These are phyloP conservation scores for Rhodofomes roseus DNA, from an alignment of 1,284 basidiomycete genomes.

Conservation along the genomic window DNA sequence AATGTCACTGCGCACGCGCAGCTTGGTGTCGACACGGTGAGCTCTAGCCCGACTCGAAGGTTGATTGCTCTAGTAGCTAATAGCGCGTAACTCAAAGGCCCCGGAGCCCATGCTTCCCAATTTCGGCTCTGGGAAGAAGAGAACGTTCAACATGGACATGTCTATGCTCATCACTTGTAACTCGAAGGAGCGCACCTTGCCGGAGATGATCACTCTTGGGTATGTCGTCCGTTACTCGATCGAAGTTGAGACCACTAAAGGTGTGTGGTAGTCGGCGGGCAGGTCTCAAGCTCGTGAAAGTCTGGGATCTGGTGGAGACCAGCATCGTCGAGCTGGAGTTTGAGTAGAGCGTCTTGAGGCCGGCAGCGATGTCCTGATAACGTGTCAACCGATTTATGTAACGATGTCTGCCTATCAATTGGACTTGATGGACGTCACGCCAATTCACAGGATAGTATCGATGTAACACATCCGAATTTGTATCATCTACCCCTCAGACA, in stretches of 20 bases:
- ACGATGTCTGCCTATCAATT: too few relatives aligned
- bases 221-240: too few relatives aligned
- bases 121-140: not conserved
- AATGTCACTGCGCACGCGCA: not conserved
- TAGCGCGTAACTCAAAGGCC: not conserved
- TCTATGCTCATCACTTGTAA: not conserved
- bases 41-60: too few relatives aligned
- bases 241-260: too few relatives aligned
- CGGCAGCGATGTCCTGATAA: too few relatives aligned
- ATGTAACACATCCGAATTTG: too few relatives aligned
- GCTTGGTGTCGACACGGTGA: not conserved
- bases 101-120: not conserved
- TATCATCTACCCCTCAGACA: too few relatives aligned
- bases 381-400: too few relatives aligned
- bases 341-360: too few relatives aligned
- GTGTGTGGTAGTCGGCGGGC: not conserved
- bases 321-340: not conserved
- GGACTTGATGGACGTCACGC: too few relatives aligned
- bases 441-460: too few relatives aligned
- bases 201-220: not conserved
- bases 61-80: too few relatives aligned
- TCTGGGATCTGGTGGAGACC: not conserved
- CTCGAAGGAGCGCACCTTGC: not conserved
- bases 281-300: not conserved
- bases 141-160: not conserved